Evolutionary conservation across 768 basidiomycete genomes (phyloP).

Genomic region (Xanthoconium purpureum): DNA sequence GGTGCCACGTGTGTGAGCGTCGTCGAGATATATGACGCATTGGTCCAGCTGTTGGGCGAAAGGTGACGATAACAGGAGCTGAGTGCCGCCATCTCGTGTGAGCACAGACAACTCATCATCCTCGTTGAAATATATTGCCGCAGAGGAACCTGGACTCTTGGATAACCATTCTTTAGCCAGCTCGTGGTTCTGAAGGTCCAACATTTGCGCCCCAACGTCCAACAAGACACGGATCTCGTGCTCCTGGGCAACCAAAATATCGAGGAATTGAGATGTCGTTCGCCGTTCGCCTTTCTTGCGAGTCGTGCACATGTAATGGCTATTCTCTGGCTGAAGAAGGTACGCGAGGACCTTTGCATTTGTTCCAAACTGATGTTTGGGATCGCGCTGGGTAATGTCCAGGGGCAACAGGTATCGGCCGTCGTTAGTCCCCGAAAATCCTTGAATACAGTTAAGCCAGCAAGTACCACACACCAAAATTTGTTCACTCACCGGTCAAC

Average conservation of each 20-base stretch:
- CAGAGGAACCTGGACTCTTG: conserved; percentile 12
- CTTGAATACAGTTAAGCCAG: conserved; percentile 4
- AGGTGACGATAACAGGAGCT: conserved; percentile 32
- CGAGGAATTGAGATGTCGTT: conserved; percentile 21
- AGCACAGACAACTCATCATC: conserved; percentile 35
- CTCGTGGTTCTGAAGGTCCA: conserved; percentile 45
- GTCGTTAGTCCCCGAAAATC: conserved; percentile 43
- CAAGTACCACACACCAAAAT: too few relatives aligned
- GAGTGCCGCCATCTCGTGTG: conserved; percentile 26
- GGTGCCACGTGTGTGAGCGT: conserved; percentile 18
- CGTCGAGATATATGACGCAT: conserved; percentile 23
- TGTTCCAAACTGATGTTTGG: conserved; percentile 35
- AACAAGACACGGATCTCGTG: conserved; percentile 46
- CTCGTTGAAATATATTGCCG: conserved; percentile 34
- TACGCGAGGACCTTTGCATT: conserved; percentile 41
- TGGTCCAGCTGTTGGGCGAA: conserved; percentile 34
- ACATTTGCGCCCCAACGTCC: conserved; percentile 57
- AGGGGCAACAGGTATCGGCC: conserved; percentile 37
- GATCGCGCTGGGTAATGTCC: conserved; percentile 32
- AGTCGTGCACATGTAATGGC: conserved; percentile 16
- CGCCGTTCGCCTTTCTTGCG: conserved; percentile 13
- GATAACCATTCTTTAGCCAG: conserved; percentile 42
- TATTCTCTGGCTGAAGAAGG: conserved; percentile 26
- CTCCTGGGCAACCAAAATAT: conserved; percentile 32
- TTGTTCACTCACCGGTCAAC: conserved; percentile 13